Evolutionary conservation across 2,329 filamentous ascomycete species (phyloP), one percentile per base, ranked within the genome.

Genomic region (Scedosporium boydii): DNA sequence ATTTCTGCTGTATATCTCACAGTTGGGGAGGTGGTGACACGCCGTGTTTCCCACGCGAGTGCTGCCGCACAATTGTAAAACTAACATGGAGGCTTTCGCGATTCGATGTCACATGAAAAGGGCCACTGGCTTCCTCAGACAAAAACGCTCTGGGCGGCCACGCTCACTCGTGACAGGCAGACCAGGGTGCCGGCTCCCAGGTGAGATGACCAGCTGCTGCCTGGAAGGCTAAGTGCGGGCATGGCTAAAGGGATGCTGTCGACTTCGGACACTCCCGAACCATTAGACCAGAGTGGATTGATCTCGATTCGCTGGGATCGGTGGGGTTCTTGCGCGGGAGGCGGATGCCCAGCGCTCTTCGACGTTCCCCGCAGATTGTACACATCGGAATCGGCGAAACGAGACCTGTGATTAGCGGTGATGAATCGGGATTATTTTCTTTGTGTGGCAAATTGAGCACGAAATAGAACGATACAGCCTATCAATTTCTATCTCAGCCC

Each of bases 181-280:
- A 18, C 51, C 12, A 55, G 12, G 18, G 51, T 23, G 12, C 23
- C 23, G 16, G 38, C 56, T 38, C 18, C 9, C 58, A 60, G 58
- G 41, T 60, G 58, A 60, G 41, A 29, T 23, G 58, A 34, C 58
- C 58, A 21, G 38, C 23, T 60, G 58, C 58, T 60, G 58, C 58
- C 58, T 60, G 34, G 21, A 41, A 48, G 18, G 58, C 23, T 5
- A 46, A 14, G 41, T 48, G 10, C 14, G 58, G 21, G 12, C 57
- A 46, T 16, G 34, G 29, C 42, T 21, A 29, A 27, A 23, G 18
- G 10, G 27, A 59, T 16, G 7, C n/a, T 53, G 18, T 27, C 48
- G 21, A 29, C n/a, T 23, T 48, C 44, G 44, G 44, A 48, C 44
- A 48, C 34, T 38, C 34, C 34, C 34, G 34, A 38, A 38, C 34